Evolutionary conservation across 768 basidiomycete species (phyloP).

Genomic region (Lentinula lateritia): DNA sequence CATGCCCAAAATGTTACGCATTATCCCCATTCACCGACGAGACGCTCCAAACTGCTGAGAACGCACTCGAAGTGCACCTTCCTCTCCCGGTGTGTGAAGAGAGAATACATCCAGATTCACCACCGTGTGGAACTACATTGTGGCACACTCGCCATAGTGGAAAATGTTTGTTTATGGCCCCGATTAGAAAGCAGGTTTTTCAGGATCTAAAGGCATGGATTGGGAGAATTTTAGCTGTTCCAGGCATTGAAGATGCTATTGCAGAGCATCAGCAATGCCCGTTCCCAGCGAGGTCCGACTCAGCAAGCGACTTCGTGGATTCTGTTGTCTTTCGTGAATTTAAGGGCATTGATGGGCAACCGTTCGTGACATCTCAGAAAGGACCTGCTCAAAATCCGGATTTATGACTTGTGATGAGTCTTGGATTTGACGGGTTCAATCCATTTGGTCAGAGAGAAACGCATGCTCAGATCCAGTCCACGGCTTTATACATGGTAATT

Average conservation of each 20-base stretch:
- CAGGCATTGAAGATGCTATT: neutral
- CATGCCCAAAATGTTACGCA: neutral
- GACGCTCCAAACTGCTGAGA: neutral
- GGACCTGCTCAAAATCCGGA: neutral
- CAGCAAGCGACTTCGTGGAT: neutral
- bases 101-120: neutral
- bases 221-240: neutral
- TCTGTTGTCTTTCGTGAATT: conserved; percentile 6
- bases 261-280: neutral
- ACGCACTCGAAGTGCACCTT: neutral
- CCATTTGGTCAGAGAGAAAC: conserved; percentile 6
- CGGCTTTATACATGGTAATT: conserved; percentile 14
- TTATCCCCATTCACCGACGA: neutral
- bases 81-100: neutral
- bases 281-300: no score
- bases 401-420: conserved; percentile 1
- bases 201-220: neutral
- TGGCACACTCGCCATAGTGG: neutral
- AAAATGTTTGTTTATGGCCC: neutral
- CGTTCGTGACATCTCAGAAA: conserved; percentile 8
- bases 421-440: conserved; percentile 7
- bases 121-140: neutral
- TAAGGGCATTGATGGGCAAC: conserved; percentile 11
- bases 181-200: neutral
- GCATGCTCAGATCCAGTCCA: conserved; percentile 6